A percentile compares a stretch with the other conserved stretches of the same genome.
These are phyloP conservation scores for Catharanthus roseus DNA, from an alignment of 257 asterid species.

Conservation along the genomic window DNA sequence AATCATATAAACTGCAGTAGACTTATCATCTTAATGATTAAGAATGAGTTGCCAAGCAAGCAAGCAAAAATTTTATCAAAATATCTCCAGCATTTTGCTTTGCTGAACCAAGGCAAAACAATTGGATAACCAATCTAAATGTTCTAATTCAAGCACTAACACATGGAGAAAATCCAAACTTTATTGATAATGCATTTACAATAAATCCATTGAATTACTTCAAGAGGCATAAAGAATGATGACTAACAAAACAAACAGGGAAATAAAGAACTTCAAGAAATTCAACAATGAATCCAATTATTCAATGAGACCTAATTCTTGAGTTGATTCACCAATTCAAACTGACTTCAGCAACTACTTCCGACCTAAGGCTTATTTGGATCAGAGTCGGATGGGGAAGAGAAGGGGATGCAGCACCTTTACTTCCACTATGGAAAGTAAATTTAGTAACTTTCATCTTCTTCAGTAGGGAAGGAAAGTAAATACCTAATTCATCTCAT, in stretches of 20 bases:
- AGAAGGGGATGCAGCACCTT: too few relatives aligned
- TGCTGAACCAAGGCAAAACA: neutral
- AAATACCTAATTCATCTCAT: neutral
- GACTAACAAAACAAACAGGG: constrained; percentile 2
- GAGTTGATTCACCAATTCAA: neutral
- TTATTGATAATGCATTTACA: neutral
- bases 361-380: neutral
- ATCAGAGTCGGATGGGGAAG: too few relatives aligned
- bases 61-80: neutral
- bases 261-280: neutral
- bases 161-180: neutral
- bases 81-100: neutral
- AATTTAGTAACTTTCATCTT: too few relatives aligned
- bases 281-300: neutral
- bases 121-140: neutral
- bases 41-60: neutral
- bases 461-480: neutral
- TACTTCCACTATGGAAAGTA: too few relatives aligned
- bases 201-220: neutral
- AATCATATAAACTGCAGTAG: neutral
- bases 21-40: neutral
- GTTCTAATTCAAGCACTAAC: neutral
- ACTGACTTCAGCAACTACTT: neutral
- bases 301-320: neutral
- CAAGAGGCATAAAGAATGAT: neutral